Percentiles rank a stretch among this genome's conserved stretches.
Conservation (phyloP, 2,329 filamentous ascomycete species). For the Diaporthe helianthi region DNA sequence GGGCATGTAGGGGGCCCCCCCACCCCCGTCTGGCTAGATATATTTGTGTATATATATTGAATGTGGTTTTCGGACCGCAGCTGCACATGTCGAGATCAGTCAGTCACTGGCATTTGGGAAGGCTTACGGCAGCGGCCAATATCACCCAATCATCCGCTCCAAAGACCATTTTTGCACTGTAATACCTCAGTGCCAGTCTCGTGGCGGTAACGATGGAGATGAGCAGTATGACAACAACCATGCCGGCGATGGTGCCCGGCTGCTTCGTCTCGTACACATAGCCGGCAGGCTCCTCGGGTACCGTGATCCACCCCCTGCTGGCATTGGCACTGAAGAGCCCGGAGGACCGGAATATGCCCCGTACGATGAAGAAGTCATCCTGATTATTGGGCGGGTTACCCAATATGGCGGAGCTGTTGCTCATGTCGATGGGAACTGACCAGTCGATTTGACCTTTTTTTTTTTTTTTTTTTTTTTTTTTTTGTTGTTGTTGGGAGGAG, state of each 20-base stretch:
- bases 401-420: slow-evolving; percentile 17
- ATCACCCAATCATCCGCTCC: slow-evolving; percentile 45
- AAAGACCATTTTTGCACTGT: slow-evolving; percentile 40
- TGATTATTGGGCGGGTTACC: slow-evolving; percentile 36
- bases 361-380: slow-evolving; percentile 42
- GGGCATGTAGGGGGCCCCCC: not conserved
- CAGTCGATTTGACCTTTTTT: not conserved
- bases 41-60: not conserved
- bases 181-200: slow-evolving; percentile 40
- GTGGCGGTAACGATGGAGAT: slow-evolving; percentile 41
- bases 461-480: too few species aligned
- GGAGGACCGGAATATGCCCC: slow-evolving; percentile 38
- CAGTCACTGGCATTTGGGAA: too few species aligned
- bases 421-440: slow-evolving; percentile 11
- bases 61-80: not conserved
- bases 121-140: slow-evolving; percentile 42
- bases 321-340: slow-evolving; percentile 30
- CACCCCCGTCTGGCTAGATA: not conserved
- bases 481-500: too few species aligned
- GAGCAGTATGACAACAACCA: slow-evolving; percentile 41
- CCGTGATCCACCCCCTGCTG: slow-evolving; percentile 5
- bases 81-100: not conserved
- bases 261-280: slow-evolving; percentile 40
- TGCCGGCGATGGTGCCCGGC: slow-evolving; percentile 40
- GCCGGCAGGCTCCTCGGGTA: slow-evolving; percentile 36